These are phyloP conservation scores for Colletotrichum tabaci DNA, from an alignment of 2,329 filamentous ascomycete species.

Conservation along the genomic window DNA sequence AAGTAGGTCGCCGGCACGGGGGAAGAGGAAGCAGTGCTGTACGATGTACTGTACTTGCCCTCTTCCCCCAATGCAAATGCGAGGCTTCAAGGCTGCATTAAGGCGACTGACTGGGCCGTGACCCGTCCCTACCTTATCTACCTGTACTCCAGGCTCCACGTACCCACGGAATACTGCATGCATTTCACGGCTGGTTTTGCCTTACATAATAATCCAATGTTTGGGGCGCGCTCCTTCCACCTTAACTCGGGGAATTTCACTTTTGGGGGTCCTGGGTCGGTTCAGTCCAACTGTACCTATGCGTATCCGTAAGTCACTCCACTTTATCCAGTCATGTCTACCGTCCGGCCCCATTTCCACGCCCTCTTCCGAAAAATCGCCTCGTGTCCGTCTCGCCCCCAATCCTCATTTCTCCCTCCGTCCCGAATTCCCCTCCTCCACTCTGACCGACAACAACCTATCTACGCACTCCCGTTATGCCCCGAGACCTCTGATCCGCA, in stretches of 20 bases:
- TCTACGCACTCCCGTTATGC: constrained; percentile 10
- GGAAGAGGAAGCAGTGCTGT: constrained; percentile 25
- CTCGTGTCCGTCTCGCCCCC: constrained; percentile 38
- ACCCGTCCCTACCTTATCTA: no score
- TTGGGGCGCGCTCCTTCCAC: neutral
- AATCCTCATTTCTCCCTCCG: constrained; percentile 35
- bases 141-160: no score
- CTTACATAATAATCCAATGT: constrained; percentile 13
- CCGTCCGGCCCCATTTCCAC: constrained; percentile 31
- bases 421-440: constrained; percentile 22
- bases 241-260: constrained; percentile 31
- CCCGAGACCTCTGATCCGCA: constrained; percentile 6
- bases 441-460: neutral
- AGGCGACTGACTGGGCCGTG: constrained; percentile 17
- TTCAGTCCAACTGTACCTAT: neutral
- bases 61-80: neutral
- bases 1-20: neutral
- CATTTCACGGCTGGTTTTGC: neutral
- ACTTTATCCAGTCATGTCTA: constrained; percentile 33
- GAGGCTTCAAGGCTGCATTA: constrained; percentile 39
- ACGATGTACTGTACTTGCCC: neutral
- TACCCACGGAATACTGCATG: no score
- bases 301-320: constrained; percentile 5
- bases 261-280: constrained; percentile 39
- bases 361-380: constrained; percentile 40